phyloP scores from a whole-genome alignment of 2,329 filamentous ascomycete genomes.

The Phialophora chinensis region DNA sequence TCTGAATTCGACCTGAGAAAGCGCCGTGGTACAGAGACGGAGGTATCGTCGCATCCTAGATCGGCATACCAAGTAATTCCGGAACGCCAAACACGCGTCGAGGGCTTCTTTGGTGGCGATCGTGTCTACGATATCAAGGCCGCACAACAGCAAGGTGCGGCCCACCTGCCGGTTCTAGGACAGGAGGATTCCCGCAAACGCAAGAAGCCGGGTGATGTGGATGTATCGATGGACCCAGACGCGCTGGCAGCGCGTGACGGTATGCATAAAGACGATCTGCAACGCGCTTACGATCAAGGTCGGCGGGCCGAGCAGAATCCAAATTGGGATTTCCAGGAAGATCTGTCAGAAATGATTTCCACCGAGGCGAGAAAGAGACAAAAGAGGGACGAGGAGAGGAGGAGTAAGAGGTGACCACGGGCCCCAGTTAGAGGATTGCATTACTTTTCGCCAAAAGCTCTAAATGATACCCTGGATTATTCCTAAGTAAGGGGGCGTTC shows the following conservation, averaged over 20 bases:
- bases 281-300: conserved; percentile 76
- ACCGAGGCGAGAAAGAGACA: conserved; percentile 88
- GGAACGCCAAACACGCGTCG: conserved; percentile 81
- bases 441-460: neutral
- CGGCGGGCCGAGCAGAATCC: conserved; percentile 69
- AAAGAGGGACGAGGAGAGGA: conserved; percentile 83
- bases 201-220: conserved; percentile 96
- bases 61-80: conserved; percentile 88
- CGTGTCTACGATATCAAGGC: conserved; percentile 85
- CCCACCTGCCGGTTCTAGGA: conserved; percentile 74
- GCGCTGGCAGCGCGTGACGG: conserved; percentile 74
- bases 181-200: conserved; percentile 79
- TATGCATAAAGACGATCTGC: conserved; percentile 83
- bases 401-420: conserved; percentile 58
- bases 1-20: conserved; percentile 92
- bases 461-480: neutral
- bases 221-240: conserved; percentile 89
- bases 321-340: conserved; percentile 81
- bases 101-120: conserved; percentile 96
- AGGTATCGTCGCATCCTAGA: conserved; percentile 75
- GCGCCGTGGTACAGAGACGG: conserved; percentile 83
- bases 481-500: neutral
- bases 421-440: neutral
- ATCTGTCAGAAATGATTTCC: conserved; percentile 94
- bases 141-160: conserved; percentile 52